phyloP scores from a whole-genome alignment of 2,329 filamentous ascomycete genomes.

The Alternaria triticimaculans region DNA sequence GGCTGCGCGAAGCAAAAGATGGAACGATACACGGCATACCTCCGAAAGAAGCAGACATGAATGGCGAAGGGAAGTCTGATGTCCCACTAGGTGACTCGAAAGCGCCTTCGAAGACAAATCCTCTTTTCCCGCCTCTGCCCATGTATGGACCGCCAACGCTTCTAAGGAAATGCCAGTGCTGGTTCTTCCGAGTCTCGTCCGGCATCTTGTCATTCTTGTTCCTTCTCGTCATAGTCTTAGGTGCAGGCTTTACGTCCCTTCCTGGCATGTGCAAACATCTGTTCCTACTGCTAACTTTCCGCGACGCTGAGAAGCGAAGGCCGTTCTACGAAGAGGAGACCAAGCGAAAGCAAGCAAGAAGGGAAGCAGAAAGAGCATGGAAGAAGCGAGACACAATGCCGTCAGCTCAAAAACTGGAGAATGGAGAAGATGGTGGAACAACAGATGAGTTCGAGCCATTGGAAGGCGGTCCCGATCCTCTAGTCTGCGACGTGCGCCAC shows the following conservation, averaged over 20 bases:
- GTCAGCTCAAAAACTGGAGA: constrained; percentile 43
- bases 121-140: constrained; percentile 83
- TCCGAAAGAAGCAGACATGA: constrained; percentile 26
- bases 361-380: constrained; percentile 70
- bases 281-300: constrained; percentile 63
- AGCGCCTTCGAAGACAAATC: constrained; percentile 74
- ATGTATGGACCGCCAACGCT: constrained; percentile 78
- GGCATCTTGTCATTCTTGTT: constrained; percentile 81
- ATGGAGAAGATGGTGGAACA: constrained; percentile 48
- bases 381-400: constrained; percentile 47
- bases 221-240: constrained; percentile 75
- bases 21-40: constrained; percentile 50
- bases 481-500: constrained; percentile 80
- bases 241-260: constrained; percentile 73
- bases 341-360: constrained; percentile 63
- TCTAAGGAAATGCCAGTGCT: constrained; percentile 69
- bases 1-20: constrained; percentile 51
- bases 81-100: constrained; percentile 53
- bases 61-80: constrained; percentile 54
- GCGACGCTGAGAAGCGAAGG: constrained; percentile 65
- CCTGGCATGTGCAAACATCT: constrained; percentile 58
- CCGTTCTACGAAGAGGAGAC: constrained; percentile 78
- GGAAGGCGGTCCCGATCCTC: constrained; percentile 79
- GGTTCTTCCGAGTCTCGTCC: constrained; percentile 69
- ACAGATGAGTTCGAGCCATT: constrained; percentile 71